These are phyloP conservation scores for Fusarium miscanthi DNA, from an alignment of 2,329 filamentous ascomycete genomes.

Conservation along the genomic window DNA sequence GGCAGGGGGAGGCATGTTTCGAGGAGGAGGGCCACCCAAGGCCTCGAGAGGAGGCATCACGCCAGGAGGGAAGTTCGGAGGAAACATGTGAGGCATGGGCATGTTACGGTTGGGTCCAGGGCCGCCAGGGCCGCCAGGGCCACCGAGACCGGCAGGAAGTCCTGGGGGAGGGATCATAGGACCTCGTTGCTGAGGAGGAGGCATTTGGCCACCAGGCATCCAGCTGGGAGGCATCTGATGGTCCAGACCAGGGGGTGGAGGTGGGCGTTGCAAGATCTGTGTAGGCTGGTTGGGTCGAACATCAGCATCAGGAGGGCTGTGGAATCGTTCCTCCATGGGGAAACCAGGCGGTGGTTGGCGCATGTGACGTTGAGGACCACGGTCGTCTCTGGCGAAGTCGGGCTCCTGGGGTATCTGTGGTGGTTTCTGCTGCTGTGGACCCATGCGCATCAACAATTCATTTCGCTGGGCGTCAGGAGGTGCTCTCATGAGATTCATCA, in stretches of 20 bases:
- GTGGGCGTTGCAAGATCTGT: slow-evolving; percentile 73
- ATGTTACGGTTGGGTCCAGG: slow-evolving; percentile 52
- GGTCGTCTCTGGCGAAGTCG: slow-evolving; percentile 55
- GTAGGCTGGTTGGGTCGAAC: slow-evolving; percentile 65
- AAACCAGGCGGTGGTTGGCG: slow-evolving; percentile 63
- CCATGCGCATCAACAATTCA: slow-evolving; percentile 63
- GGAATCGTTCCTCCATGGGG: slow-evolving; percentile 64
- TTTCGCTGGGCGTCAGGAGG: slow-evolving; percentile 63
- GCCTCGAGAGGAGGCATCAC: slow-evolving; percentile 61
- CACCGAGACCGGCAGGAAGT: slow-evolving; percentile 50
- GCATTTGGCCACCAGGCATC: slow-evolving; percentile 60
- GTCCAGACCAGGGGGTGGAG: slow-evolving; percentile 68
- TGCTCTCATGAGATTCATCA: slow-evolving; percentile 82
- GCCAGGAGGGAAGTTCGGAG: slow-evolving; percentile 68
- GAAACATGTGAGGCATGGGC: slow-evolving; percentile 69
- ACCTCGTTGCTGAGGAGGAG: slow-evolving; percentile 55
- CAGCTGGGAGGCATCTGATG: slow-evolving; percentile 68
- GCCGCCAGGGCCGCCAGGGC: slow-evolving; percentile 40
- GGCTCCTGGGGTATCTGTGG: slow-evolving; percentile 53
- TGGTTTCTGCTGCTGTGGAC: slow-evolving; percentile 55
- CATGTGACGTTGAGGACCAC: slow-evolving; percentile 54
- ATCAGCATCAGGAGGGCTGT: slow-evolving; percentile 59
- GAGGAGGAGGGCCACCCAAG: slow-evolving; percentile 62
- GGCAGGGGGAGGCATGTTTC: slow-evolving; percentile 67
- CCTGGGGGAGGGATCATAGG: slow-evolving; percentile 73